Base-by-base conservation (phyloP, 2,329 filamentous ascomycete genomes). In the Blumeria hordei region DNA sequence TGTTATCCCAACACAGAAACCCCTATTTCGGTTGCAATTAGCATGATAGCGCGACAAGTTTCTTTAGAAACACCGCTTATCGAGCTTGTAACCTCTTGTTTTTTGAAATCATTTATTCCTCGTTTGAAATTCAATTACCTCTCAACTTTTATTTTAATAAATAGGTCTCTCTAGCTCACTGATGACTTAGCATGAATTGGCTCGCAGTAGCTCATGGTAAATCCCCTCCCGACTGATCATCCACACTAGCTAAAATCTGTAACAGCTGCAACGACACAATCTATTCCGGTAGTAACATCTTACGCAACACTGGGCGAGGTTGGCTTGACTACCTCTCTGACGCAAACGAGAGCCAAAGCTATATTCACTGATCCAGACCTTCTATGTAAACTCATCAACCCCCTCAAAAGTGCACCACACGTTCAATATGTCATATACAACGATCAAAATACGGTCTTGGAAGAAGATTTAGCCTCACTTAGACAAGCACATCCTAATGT, bases 301-400 rank as follows among this genome's bases (percentile, higher is more conserved):
- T 95, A 94, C 69, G 88, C 94, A 67, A 94, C 88, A 14, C 79
- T 95, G 52, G 88, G 88, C 55, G 76, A 86, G 64, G 78, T 80
- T 59, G 88, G 88, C 44, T 77, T 95, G 58, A 79, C 81, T 69
- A 87, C 93, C 71, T 93, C 88, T 1, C 76, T 95, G 59, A 73
- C 80, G 35, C 83, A 94, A 70, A 92, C 86, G 55, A 72, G 79
- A 58, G 83, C 86, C 54, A 79, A 79, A 62, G 82, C 83, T 67
- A 90, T 94, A 73, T 94, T 88, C 69, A 76, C 86, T 59, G 88
- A 95, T 65, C 83, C 88, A 8, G 78, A 84, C 61, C 78, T 94
- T 54, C 71, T 83, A 55, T 71, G 72, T n/a, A 80, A 70, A 39
- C 68, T 78, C 37, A 67, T 69, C 61, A 74, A 75, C 55, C 73